Conservation (phyloP, 2,329 filamentous ascomycete species). For the Ophiostoma sp. region DNA sequence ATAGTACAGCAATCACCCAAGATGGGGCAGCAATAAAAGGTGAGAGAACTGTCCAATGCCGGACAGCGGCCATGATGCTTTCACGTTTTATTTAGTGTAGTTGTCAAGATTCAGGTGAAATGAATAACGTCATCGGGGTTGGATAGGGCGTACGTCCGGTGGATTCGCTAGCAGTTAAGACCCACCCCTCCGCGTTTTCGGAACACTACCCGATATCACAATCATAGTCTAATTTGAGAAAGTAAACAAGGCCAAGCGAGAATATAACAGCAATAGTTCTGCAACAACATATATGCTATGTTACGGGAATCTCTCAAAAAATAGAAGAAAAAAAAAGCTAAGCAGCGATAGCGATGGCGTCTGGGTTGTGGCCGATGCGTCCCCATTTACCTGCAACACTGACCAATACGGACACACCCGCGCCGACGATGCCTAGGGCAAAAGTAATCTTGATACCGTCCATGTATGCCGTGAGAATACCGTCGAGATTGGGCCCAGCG, state of each 20-base stretch:
- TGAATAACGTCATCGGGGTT: background rate
- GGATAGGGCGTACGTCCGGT: background rate
- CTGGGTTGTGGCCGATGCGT: no score
- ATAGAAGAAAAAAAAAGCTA: no score
- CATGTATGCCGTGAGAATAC: constrained; percentile 53
- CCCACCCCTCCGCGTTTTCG: background rate
- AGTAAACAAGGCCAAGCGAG: no score
- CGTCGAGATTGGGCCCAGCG: constrained; percentile 36
- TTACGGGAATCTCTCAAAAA: no score
- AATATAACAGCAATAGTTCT: no score
- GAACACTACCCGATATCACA: background rate
- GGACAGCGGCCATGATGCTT: background rate
- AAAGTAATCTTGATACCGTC: constrained; percentile 34
- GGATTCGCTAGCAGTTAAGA: background rate
- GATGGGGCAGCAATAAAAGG: background rate
- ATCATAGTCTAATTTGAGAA: no score
- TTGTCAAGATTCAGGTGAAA: background rate
- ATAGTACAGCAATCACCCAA: background rate
- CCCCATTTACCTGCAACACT: constrained; percentile 17
- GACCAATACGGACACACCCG: constrained; percentile 29
- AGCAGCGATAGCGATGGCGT: no score
- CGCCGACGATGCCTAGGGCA: constrained; percentile 24
- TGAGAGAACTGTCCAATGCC: background rate
- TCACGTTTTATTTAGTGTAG: background rate
- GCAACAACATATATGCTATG: no score